A percentile compares a stretch with the other conserved stretches of the same genome.
Conservation (phyloP, 2,329 filamentous ascomycete species). For the Arthrocladium fulminans region DNA sequence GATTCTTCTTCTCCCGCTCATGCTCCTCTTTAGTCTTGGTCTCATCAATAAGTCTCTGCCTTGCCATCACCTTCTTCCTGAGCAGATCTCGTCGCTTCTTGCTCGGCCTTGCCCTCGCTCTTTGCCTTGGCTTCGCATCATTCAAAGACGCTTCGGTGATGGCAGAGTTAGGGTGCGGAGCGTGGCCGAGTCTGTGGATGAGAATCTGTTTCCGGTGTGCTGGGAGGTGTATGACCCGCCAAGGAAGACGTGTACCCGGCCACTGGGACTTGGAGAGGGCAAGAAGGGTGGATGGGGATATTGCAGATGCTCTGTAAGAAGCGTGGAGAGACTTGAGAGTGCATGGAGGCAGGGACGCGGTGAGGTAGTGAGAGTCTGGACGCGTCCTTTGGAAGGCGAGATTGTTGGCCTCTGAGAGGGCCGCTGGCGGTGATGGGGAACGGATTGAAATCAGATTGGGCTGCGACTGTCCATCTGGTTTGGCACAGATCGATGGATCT, state of each 20-base stretch:
- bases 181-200: not conserved
- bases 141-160: not conserved
- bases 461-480: not conserved
- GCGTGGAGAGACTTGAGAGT: slow-evolving; percentile 2
- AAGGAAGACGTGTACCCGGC: slow-evolving; percentile 18
- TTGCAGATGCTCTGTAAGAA: slow-evolving; percentile 13
- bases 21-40: slow-evolving; percentile 14
- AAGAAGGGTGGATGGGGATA: slow-evolving; percentile 13
- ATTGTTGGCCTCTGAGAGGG: slow-evolving; percentile 1
- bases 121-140: not conserved
- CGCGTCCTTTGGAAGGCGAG: slow-evolving; percentile 10
- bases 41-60: slow-evolving; percentile 1
- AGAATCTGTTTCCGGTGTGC: slow-evolving; percentile 6
- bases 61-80: slow-evolving; percentile 5
- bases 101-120: slow-evolving; percentile 11
- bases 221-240: slow-evolving; percentile 14
- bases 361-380: slow-evolving; percentile 18
- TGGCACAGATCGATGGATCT: not conserved
- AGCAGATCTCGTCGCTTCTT: slow-evolving; percentile 18
- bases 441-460: slow-evolving; percentile 11
- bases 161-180: not conserved
- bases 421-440: slow-evolving; percentile 13
- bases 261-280: slow-evolving; percentile 11
- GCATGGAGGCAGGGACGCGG: slow-evolving; percentile 11
- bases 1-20: slow-evolving; percentile 10